Base-by-base conservation (phyloP, 2,329 filamentous ascomycete species). In the Chalaropsis thielavioides region DNA sequence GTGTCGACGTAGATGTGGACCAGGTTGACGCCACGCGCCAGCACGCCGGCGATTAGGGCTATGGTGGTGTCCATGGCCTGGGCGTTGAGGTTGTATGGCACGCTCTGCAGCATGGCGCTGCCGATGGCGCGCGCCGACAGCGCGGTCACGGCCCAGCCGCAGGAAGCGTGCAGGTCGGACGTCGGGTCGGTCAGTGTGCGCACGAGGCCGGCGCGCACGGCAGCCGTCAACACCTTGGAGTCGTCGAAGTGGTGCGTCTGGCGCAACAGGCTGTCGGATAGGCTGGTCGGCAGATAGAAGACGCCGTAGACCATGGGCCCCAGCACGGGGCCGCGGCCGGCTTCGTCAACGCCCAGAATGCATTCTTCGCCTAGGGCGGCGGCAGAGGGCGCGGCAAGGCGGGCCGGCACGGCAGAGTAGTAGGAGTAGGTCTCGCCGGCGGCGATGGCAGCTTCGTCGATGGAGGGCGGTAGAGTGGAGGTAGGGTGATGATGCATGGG, bases 11-110 rank as follows among this genome's bases (percentile, higher is more conserved):
- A 99, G 62, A 99, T 89, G 74, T 96, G 90, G 66, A 80, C 82
- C 3, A 97, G 79, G 73, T 95, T 91, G 68, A 97, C 88, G 43
- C 90, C 89, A 22, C 81, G 80, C 8, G 83, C 84, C 43, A 94
- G 81, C 3, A 96, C 88, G 43, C 85, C 85, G 64, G 84, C 80
- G 71, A 97, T 92, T 63, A 99, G 79, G 46, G 83, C 83, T 27
- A 95, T 84, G 0, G 92, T 97, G 3, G 92, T 89, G 74, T 96
- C 92, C 84, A 94, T 88, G 19, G 92, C 92, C 75, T 99, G 94
- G 3, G 91, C 90, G 73, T 99, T 99, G 69, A 99, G 83, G 73
- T 99, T 99, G 77, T 96, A 95, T 2, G 78, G 73, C 8, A 78
- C 77, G 1, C 85, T 81, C 10, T 82, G 80, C 71, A 94, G 79